Evolutionary conservation across 768 basidiomycete species (phyloP).

Genomic region (Suillus decipiens): DNA sequence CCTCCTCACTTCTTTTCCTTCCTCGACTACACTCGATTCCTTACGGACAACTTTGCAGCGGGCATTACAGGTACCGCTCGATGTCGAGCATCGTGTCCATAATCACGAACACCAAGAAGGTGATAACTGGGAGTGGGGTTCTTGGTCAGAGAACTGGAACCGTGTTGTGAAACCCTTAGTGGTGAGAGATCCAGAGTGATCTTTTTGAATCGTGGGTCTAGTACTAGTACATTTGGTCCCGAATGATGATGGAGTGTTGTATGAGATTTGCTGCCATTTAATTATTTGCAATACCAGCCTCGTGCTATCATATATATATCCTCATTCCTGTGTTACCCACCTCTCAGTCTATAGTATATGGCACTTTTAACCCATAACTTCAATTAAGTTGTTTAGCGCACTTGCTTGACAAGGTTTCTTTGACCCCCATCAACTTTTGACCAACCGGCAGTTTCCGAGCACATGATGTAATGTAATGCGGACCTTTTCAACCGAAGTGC

Average conservation of each 20-base stretch:
- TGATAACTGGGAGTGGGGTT: constrained; percentile 58
- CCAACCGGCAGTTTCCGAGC: too few relatives aligned
- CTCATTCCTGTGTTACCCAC: too few relatives aligned
- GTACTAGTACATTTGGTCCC: background rate
- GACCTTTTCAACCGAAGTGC: too few relatives aligned
- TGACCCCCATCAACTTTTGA: too few relatives aligned
- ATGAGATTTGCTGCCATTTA: background rate
- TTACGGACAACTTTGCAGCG: constrained; percentile 53
- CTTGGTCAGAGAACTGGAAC: constrained; percentile 90
- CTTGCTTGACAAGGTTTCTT: too few relatives aligned
- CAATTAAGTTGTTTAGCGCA: background rate
- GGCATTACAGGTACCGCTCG: constrained; percentile 32
- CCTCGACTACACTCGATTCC: constrained; percentile 46
- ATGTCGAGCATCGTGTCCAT: constrained; percentile 21
- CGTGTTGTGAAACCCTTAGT: constrained; percentile 61
- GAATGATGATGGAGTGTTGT: too few relatives aligned
- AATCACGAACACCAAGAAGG: constrained; percentile 23
- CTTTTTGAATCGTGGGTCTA: constrained; percentile 15
- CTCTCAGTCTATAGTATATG: background rate
- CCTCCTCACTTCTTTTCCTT: constrained; percentile 62
- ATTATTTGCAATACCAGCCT: background rate
- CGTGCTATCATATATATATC: background rate
- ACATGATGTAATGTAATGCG: too few relatives aligned
- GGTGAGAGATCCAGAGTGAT: constrained; percentile 31
- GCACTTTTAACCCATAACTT: background rate